Evolutionary conservation across 192 early-diverging fungal species (phyloP), one percentile per base, ranked within the genome.

Genomic region (Backusella macrospora): DNA sequence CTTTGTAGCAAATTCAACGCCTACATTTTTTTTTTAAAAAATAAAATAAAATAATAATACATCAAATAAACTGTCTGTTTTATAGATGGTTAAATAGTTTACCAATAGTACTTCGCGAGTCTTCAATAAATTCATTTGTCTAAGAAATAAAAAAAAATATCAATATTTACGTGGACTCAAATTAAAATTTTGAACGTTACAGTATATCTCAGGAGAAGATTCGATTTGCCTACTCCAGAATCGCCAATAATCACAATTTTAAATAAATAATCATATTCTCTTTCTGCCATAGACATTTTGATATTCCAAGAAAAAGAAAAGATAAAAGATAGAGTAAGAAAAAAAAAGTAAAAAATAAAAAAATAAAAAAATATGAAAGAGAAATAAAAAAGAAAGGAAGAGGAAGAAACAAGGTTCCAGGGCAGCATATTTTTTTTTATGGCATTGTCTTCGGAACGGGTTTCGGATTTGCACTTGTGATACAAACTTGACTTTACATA

Each of bases 241-340:
- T 88, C 86, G 6, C 91, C 91, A 73, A 92, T 90, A 52, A 92
- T 77, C 21, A 92, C 89, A 77, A 92, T 74, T 75, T 89, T 89
- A 77, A 88, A 85, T 29, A 87, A 74, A 65, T 84, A 87, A 49
- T 87, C 86, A 62, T 87, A 87, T 21, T 84, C 82, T 62, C 84
- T 84, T 69, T 84, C 82, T 42, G 80, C 82, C 62, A 78, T 72
- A 14, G 38, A 39, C 66, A 68, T 68, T 21, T 43, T 68, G 29
- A 34, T 34, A 26, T 59, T 34, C 2, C 0, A 26, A 62, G 5
- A 62, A 4, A 62, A 62, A 29, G 18, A 62, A 5, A 62, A 66
- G 16, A 66, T 23, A 43, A 23, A n/a, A 40, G 6, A 6, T 18
- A 65, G 16, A 44, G 40, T 16, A 42, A 66, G n/a, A 43, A 43